Conservation (phyloP, 305 asterid species). For the Fraxinus nigra region DNA sequence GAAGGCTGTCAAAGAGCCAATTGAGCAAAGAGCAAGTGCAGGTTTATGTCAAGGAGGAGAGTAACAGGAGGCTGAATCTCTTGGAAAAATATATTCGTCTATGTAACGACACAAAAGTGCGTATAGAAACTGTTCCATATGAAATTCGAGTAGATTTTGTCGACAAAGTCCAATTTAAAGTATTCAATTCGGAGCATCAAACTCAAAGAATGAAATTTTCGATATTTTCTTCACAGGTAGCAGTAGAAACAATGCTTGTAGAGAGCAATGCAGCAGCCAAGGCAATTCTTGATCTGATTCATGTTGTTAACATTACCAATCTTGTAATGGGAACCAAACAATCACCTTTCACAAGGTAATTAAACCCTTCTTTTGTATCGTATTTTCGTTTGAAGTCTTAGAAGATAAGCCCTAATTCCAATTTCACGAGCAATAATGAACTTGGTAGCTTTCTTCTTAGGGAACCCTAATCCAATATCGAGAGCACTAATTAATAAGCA, state of each 20-base stretch:
- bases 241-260: constrained; percentile 72
- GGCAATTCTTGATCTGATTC: constrained; percentile 65
- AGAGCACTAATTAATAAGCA: no score
- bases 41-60: constrained; percentile 58
- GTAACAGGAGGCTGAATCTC: constrained; percentile 55
- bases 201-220: background rate
- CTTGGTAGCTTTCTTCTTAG: no score
- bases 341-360: constrained; percentile 51
- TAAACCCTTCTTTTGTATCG: background rate
- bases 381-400: no score
- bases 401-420: no score
- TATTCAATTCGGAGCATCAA: background rate
- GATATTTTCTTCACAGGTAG: constrained; percentile 36
- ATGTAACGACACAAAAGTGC: constrained; percentile 62
- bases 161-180: background rate
- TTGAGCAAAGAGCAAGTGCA: constrained; percentile 61
- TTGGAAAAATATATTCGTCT: constrained; percentile 61
- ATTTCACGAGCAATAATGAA: no score
- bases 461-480: no score
- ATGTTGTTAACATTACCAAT: constrained; percentile 49
- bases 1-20: constrained; percentile 73
- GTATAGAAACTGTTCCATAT: background rate
- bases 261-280: constrained; percentile 71
- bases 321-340: constrained; percentile 66
- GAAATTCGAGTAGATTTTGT: background rate